Percentiles rank a stretch among this genome's conserved stretches.
These are phyloP conservation scores for Dalbergia oliveri DNA, from an alignment of 306 rosid species.

Conservation along the genomic window DNA sequence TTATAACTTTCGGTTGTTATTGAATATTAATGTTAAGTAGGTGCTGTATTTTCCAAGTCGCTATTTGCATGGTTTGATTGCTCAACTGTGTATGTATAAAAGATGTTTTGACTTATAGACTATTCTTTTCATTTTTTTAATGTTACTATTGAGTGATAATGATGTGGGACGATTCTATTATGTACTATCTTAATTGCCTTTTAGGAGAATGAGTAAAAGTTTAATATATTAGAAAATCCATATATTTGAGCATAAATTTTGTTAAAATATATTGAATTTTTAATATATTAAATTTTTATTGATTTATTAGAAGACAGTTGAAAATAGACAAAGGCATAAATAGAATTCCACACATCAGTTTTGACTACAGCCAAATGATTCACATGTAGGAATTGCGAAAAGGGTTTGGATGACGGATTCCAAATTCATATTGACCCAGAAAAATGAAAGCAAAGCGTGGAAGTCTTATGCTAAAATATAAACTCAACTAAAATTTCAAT, in stretches of 20 bases:
- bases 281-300: too few relatives aligned
- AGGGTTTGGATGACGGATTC: constrained; percentile 32
- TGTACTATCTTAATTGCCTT: too few relatives aligned
- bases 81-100: neutral
- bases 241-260: too few relatives aligned
- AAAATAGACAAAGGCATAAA: neutral
- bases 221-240: too few relatives aligned
- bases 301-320: too few relatives aligned
- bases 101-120: constrained; percentile 29
- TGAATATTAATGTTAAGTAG: neutral
- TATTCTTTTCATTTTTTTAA: neutral
- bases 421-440: constrained; percentile 21
- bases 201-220: too few relatives aligned
- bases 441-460: constrained; percentile 28
- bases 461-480: neutral
- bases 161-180: neutral
- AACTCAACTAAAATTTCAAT: constrained; percentile 18
- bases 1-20: neutral
- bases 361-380: constrained; percentile 24
- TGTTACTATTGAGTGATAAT: neutral
- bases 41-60: constrained; percentile 37
- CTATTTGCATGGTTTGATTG: constrained; percentile 41
- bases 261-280: too few relatives aligned
- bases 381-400: neutral
- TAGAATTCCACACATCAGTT: constrained; percentile 27